Conservation (phyloP, 2,329 filamentous ascomycete genomes). For the Allantophomopsis lycopodina region DNA sequence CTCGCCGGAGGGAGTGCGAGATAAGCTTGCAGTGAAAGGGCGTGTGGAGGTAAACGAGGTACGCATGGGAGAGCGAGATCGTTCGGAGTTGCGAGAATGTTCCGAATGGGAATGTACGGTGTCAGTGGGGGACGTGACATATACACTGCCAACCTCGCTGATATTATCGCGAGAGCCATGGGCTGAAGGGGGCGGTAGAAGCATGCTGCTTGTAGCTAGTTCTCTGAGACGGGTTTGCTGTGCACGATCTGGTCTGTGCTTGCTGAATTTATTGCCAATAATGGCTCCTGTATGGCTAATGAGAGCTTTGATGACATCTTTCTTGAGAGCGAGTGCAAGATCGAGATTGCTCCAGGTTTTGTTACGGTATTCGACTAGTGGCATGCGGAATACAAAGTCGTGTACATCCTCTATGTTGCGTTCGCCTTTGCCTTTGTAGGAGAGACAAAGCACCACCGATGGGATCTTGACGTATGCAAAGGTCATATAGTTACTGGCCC, state of each 20-base stretch:
- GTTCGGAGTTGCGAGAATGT: constrained; percentile 3
- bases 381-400: constrained; percentile 92
- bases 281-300: constrained; percentile 95
- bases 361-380: constrained; percentile 89
- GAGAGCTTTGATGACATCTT: constrained; percentile 82
- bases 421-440: constrained; percentile 91
- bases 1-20: too few relatives aligned
- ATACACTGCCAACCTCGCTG: constrained; percentile 15
- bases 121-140: constrained; percentile 11
- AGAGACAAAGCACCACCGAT: constrained; percentile 87
- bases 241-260: constrained; percentile 68
- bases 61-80: constrained; percentile 7
- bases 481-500: constrained; percentile 95
- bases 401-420: constrained; percentile 95
- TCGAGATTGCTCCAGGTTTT: constrained; percentile 99
- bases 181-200: constrained; percentile 14
- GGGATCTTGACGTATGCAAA: constrained; percentile 91
- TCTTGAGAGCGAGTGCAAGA: constrained; percentile 82
- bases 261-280: constrained; percentile 91
- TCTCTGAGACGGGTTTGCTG: constrained; percentile 72
- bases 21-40: too few relatives aligned
- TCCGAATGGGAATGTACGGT: constrained; percentile 5
- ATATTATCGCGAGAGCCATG: constrained; percentile 15
- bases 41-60: constrained; percentile 14
- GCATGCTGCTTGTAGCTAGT: constrained; percentile 51